Base-by-base conservation (phyloP, 1,139 yeast species). In the Waltiozyma sp. region DNA sequence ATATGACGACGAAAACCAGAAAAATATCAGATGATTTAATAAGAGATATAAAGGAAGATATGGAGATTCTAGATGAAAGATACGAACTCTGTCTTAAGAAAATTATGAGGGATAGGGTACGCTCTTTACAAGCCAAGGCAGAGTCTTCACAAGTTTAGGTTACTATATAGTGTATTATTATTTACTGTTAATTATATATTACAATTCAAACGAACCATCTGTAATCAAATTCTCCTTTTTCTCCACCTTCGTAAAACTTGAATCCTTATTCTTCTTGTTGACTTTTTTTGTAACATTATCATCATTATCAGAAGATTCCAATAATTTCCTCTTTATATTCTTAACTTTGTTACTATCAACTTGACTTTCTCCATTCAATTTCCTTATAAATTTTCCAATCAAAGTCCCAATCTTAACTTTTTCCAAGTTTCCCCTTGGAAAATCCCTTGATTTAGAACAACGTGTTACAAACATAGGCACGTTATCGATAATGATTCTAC, bases 1-100 rank as follows among this genome's bases (percentile, higher is more conserved):
- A 56, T 24, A 51, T 51, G 16, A 26, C n/a, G 13, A 26, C 28
- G n/a, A n/a, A n/a, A 26, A 13, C n/a, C 13, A 26, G 28, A 57
- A 57, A 44, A 53, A 59, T 33, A 59, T 58, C 14, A 60, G 58
- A 65, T 59, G 76, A 70, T 48, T 50, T 69, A 39, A 63, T 67
- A 48, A 53, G 66, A 23, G 69, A 66, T 45, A 47, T 72, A 10
- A 59, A 61, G 38, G 60, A 60, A 0, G 63, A 64, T 39, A 40
- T 69, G 42, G 63, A 61, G 11, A 50, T 62, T 4, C 51, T 71
- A n/a, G 62, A 67, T 18, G 56, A 58, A 40, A 55, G 61, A 38
- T 70, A 75, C 0, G 65, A 69, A 38, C 56, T 58, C 28, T 67
- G 66, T 1, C 60, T 75, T 1, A 59, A 61, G n/a, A 49, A 59